Base-by-base conservation (phyloP, 2,329 filamentous ascomycete species). In the Polychaeton citri region DNA sequence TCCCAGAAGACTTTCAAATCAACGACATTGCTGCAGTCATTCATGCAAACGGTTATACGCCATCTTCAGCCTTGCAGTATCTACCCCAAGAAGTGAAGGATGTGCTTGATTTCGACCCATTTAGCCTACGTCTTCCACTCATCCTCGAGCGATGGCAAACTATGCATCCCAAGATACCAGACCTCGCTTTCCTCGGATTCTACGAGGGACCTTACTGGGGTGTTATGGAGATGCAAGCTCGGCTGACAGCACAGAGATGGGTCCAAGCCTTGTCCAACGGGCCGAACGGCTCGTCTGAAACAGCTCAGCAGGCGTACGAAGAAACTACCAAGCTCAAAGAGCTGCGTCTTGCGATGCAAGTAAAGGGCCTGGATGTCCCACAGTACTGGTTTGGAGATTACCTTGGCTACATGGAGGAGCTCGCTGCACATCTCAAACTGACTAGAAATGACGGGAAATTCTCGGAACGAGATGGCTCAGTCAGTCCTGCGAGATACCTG, bases 311-410 rank as follows among this genome's bases (percentile, higher is more conserved):
- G 7, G 37, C 42, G 3, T 50, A 48, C 30, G 53, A 55, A 53
- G 55, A 13, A 67, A 63, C 71, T 6, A 52, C 60, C 19, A 58
- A 63, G 16, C 68, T 71, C 0, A 49, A 73, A 0, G 47, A 55
- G 2, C 62, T 82, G 20, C 68, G 78, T 9, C 49, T 50, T 33
- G 48, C 50, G 1, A 57, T 65, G 39, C 44, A 47, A 19, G 36
- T 38, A 49, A 16, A 68, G 71, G 46, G 48, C 2, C 46, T 65
- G 58, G 7, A 68, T 63, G 45, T 79, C 55, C 41, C 68, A 2
- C 84, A 90, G 47, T 90, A 86, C 46, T 84, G 82, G 24, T 87
- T 88, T 78, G 78, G 77, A 7, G 84, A 92, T 55, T 88, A 87
- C 53, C 58, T 75, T 6, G 87, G 76, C 41, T 59, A 88, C 9